A percentile compares a stretch with the other conserved stretches of the same genome.
These are phyloP conservation scores for Orbilia javanica DNA, from an alignment of 2,329 filamentous ascomycete genomes.

Conservation along the genomic window DNA sequence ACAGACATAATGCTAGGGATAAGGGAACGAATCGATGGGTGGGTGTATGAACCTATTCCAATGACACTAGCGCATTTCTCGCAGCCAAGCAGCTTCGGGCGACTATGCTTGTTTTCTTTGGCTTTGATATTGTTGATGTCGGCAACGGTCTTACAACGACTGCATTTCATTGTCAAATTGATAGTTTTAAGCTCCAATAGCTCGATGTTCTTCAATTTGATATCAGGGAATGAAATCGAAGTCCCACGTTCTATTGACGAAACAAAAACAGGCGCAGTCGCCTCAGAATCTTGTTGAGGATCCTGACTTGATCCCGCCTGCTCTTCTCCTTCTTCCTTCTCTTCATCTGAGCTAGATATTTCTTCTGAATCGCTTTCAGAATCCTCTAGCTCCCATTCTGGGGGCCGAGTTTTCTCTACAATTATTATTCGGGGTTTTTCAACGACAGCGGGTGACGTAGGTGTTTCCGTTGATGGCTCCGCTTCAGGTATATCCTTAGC, in stretches of 20 bases:
- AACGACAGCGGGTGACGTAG: conserved; percentile 11
- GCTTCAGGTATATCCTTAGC: conserved; percentile 18
- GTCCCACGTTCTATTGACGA: conserved; percentile 74
- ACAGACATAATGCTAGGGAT: background rate
- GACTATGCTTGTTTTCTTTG: conserved; percentile 65
- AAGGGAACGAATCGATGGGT: background rate
- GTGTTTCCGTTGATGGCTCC: conserved; percentile 1
- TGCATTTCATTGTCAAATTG: conserved; percentile 80
- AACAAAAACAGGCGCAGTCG: conserved; percentile 64
- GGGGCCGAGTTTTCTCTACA: conserved; percentile 44
- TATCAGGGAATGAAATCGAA: conserved; percentile 80
- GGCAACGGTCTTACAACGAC: conserved; percentile 79
- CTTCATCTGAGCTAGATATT: conserved; percentile 60
- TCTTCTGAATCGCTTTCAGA: conserved; percentile 62
- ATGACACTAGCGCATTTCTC: conserved; percentile 71
- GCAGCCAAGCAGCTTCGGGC: conserved; percentile 68
- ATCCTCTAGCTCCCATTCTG: conserved; percentile 67
- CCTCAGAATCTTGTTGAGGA: conserved; percentile 58
- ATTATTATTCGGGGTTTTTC: conserved; percentile 48
- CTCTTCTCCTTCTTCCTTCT: conserved; percentile 1
- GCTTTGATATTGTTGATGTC: conserved; percentile 76
- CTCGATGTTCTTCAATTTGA: conserved; percentile 83
- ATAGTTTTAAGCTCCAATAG: conserved; percentile 77
- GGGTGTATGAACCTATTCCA: conserved; percentile 65
- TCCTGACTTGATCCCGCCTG: conserved; percentile 17